Base-by-base conservation (phyloP, 2,329 filamentous ascomycete genomes). In the Leptoxyphium fumago region DNA sequence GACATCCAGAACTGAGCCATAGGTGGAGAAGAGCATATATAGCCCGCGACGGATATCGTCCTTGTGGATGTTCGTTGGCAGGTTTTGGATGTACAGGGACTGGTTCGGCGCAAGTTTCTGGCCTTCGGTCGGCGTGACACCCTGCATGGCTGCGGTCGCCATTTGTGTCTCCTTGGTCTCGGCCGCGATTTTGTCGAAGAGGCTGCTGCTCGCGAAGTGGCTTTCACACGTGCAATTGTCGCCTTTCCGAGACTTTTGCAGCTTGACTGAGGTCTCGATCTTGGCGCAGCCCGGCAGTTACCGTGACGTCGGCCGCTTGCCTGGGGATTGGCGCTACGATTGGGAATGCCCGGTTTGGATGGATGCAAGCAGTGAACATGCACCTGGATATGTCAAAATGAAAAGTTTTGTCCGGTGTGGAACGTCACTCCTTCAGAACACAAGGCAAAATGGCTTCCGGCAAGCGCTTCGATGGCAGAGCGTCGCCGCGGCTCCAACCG, bases 1-100 rank as follows among this genome's bases (percentile, higher is more conserved):
- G 15, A 98, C 77, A 61, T 98, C 91, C 46, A 98, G 76, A 13
- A 98, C 83, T 1, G 86, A 79, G 36, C 91, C 91, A 61, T 94
- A 94, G 11, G 87, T 94, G 10, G 87, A 86, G 63, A 96, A 96
- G 10, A 96, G 75, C 63, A 87, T 84, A 67, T 98, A 98, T 28
- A 98, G 74, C 5, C 82, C 82, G 39, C 85, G 82, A 56, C 87
- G 80, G 38, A 98, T 68, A 61, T 96, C 88, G 48, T 77, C 72
- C 64, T 96, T 98, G 58, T 83, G 84, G 50, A 96, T 77, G 68
- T 94, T 95, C 48, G 87, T 77, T 17, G 85, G 86, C 2, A 98
- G 74, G 57, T 95, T 94, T 43, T 79, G 83, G 55, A 94, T 74
- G 61, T 96, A 98, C 50, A 98, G 75, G 9, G 85, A 93, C 56